phyloP scores from a whole-genome alignment of 768 basidiomycete genomes.

The Mycena metata region DNA sequence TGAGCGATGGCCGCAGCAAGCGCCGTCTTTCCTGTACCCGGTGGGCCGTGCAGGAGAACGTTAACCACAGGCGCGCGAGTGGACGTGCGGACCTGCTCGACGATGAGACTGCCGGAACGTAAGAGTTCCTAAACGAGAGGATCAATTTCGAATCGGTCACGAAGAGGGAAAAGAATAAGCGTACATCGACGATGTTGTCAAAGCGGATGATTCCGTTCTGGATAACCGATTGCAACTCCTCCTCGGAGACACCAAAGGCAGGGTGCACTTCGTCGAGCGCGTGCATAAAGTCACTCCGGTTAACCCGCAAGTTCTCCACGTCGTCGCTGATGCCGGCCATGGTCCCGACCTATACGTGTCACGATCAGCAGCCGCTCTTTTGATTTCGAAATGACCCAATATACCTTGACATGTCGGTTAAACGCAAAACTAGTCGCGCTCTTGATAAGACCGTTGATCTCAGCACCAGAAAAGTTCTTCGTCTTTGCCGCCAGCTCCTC shows the following conservation, averaged over 20 bases:
- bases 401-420: conserved; percentile 93
- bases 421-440: conserved; percentile 99
- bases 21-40: conserved; percentile 95
- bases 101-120: conserved; percentile 87
- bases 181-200: conserved; percentile 79
- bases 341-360: conserved; percentile 76
- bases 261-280: conserved; percentile 96
- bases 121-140: conserved; percentile 77
- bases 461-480: conserved; percentile 98
- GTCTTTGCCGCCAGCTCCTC: conserved; percentile 84
- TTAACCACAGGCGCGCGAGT: conserved; percentile 93
- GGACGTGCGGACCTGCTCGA: conserved; percentile 94
- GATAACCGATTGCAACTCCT: conserved; percentile 92
- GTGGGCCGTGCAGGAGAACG: conserved; percentile 88
- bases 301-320: conserved; percentile 92
- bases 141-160: conserved; percentile 10
- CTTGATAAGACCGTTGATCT: conserved; percentile 96
- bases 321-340: conserved; percentile 98
- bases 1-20: conserved; percentile 95
- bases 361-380: neutral
- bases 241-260: conserved; percentile 97
- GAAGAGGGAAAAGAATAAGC: conserved; percentile 44
- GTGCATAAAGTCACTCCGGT: conserved; percentile 86
- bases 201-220: conserved; percentile 98
- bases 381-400: neutral